Evolutionary conservation across 2,329 filamentous ascomycete genomes (phyloP).

Genomic region (Chrysosporium queenslandicum): DNA sequence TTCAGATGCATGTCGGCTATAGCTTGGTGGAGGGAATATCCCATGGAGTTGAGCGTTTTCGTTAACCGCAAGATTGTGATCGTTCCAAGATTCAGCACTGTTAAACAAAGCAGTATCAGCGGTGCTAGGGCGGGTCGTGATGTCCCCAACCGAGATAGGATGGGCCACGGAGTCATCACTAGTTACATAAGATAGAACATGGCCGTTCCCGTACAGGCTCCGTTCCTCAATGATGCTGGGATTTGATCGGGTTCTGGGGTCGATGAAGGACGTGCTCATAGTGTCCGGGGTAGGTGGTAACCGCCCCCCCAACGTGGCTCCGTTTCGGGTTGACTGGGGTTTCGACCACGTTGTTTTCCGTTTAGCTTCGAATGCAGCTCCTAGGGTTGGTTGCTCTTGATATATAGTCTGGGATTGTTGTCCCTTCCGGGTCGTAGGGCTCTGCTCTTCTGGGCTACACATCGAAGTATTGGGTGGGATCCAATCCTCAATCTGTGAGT

Average conservation of each 20-base stretch:
- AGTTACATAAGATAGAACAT: constrained; percentile 15
- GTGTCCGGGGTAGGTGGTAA: constrained; percentile 37
- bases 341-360: constrained; percentile 17
- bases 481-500: constrained; percentile 28
- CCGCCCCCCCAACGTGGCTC: constrained; percentile 24
- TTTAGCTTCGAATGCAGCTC: constrained; percentile 21
- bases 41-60: constrained; percentile 22
- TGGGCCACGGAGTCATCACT: constrained; percentile 21
- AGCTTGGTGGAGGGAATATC: constrained; percentile 24
- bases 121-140: constrained; percentile 26
- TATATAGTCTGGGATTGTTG: not conserved
- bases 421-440: constrained; percentile 12
- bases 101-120: constrained; percentile 24
- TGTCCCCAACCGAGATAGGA: constrained; percentile 29
- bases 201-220: constrained; percentile 19
- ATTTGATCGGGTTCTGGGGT: constrained; percentile 27
- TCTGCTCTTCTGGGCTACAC: constrained; percentile 17
- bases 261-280: constrained; percentile 33
- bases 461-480: constrained; percentile 22
- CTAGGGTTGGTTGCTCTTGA: constrained; percentile 16
- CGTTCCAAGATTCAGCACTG: constrained; percentile 26
- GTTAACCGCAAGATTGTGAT: constrained; percentile 20
- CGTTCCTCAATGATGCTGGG: constrained; percentile 28
- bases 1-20: constrained; percentile 14
- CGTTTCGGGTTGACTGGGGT: not conserved